These are phyloP conservation scores for Cornus florida DNA, from an alignment of 148 eudicot species.

Conservation along the genomic window DNA sequence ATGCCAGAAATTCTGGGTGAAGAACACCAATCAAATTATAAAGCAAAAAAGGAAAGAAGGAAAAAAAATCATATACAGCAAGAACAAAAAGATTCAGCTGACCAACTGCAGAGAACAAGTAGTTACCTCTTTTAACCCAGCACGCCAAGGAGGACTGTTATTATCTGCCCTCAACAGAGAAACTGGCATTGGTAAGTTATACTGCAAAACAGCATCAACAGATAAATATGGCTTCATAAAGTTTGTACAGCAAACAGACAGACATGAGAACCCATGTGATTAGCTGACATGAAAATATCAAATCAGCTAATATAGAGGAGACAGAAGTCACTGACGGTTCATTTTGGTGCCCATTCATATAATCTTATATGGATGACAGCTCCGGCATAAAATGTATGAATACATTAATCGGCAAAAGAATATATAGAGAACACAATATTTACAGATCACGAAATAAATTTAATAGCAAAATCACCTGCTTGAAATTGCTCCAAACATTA, in stretches of 20 bases:
- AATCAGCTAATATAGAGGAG: no score
- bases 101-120: constrained; percentile 5
- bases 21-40: no score
- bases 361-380: no score
- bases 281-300: no score
- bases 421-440: no score
- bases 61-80: neutral
- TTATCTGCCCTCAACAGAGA: constrained; percentile 90
- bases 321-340: no score
- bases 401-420: no score
- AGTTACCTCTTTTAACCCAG: constrained; percentile 84
- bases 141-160: constrained; percentile 99
- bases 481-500: constrained; percentile 97
- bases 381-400: no score
- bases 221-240: neutral
- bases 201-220: constrained; percentile 46
- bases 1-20: no score
- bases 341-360: no score
- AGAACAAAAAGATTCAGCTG: neutral
- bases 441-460: neutral
- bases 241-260: neutral
- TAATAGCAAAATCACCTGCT: constrained; percentile 57
- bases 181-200: constrained; percentile 84
- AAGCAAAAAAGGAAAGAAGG: no score
- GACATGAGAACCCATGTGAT: no score